Conservation (phyloP, 1,284 basidiomycete genomes). For the Acaromyces ingoldii region DNA sequence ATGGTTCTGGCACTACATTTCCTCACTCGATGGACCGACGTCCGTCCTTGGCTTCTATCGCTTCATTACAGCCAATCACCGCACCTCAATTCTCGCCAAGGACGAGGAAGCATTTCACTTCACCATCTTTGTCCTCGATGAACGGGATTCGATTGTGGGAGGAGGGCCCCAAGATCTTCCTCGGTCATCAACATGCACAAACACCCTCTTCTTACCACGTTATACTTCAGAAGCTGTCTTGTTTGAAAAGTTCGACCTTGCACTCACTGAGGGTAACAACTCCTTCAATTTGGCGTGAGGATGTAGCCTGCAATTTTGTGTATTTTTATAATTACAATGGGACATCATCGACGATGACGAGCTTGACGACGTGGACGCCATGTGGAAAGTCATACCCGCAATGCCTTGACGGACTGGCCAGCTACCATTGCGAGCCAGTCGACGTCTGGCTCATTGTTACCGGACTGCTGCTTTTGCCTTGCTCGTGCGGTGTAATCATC, state of each 20-base stretch:
- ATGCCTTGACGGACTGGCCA: slow-evolving; percentile 17
- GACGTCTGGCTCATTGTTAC: slow-evolving; percentile 9
- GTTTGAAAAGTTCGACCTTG: not conserved
- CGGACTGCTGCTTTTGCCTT: not conserved
- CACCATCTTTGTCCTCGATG: not conserved
- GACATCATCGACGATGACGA: not conserved
- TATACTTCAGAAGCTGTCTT: not conserved
- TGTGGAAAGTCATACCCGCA: slow-evolving; percentile 15
- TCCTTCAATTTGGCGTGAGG: not conserved
- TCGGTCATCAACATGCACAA: not conserved
- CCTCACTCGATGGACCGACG: not conserved
- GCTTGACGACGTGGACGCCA: not conserved
- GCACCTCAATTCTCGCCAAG: not conserved
- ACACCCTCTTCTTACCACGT: slow-evolving; percentile 3
- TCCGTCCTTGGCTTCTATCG: not conserved
- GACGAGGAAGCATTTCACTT: not conserved
- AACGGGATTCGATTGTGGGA: not conserved
- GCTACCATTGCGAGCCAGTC: slow-evolving; percentile 27
- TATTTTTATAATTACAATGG: not conserved
- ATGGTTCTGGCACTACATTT: not conserved
- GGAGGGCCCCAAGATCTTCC: not conserved
- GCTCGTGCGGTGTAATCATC: slow-evolving; percentile 36
- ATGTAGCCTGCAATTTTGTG: not conserved
- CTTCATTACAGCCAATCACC: slow-evolving; percentile 4
- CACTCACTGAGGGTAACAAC: not conserved